Evolutionary conservation across 2,329 filamentous ascomycete genomes (phyloP), one percentile per base, ranked within the genome.

Genomic region (Fusarium torreyae): DNA sequence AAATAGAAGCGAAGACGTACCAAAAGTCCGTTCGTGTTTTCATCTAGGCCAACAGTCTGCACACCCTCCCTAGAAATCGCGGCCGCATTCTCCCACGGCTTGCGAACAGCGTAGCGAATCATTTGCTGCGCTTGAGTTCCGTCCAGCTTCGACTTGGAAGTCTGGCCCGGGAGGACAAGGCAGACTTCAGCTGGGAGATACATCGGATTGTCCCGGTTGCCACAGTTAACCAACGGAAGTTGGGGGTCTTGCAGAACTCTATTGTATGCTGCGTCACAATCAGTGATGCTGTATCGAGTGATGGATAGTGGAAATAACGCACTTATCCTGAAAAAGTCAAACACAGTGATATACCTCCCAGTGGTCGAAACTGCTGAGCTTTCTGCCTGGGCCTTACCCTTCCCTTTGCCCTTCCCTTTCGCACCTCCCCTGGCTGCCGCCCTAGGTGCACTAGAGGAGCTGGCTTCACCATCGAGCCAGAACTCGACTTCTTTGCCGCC

Each of bases 401-500:
- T 24, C n/a, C 40, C n/a, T 20, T 24, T 43, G 9, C 40, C 20
- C 40, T 43, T 24, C 20, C 40, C 20, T 43, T 7, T 43, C 20
- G 18, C 40, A 13, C 8, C 22, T 18, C n/a, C n/a, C 40, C 11
- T 34, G 17, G 22, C 28, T 36, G 9, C 45, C 31, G 11, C 18
- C 20, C 17, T 18, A n/a, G n/a, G 18, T 7, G 40, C 9, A 18
- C 22, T 43, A 18, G 40, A 13, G 8, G 28, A 26, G n/a, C 31
- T 33, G 15, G 15, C 45, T 13, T 49, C 18, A 24, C n/a, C 46
- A 22, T 50, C 46, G 20, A 70, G 69, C 50, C 82, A 89, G 71
- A 91, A 91, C 34, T 83, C 72, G 4, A 91, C 88, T 0, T 85
- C 77, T 13, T 81, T 80, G 0, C 88, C 82, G 1, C 84, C 83